Conservation (phyloP, 2,329 filamentous ascomycete species). For the Balansia obtecta region DNA sequence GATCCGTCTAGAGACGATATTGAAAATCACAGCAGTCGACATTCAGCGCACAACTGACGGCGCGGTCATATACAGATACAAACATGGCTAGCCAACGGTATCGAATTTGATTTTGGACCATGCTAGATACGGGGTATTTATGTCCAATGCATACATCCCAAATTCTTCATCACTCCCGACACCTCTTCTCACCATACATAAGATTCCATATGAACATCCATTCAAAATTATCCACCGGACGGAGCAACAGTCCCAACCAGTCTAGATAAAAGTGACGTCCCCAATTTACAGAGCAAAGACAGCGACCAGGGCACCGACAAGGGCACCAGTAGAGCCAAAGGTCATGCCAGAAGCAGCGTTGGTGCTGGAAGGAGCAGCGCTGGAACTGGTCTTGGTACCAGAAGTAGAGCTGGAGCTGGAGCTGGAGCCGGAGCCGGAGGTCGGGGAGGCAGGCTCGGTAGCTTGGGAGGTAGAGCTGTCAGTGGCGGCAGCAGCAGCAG, state of each 20-base stretch:
- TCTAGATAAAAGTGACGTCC: background rate
- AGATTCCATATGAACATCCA: background rate
- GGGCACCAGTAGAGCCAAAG: slow-evolving; percentile 25
- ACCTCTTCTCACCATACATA: background rate
- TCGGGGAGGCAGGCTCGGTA: slow-evolving; percentile 7
- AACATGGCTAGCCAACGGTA: background rate
- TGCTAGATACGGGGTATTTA: slow-evolving; percentile 1
- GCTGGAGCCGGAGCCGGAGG: no score
- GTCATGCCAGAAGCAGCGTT: slow-evolving; percentile 9
- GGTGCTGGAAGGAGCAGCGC: slow-evolving; percentile 10
- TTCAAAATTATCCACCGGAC: background rate
- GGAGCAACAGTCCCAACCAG: background rate
- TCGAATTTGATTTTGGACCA: background rate
- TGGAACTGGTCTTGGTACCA: slow-evolving; percentile 9
- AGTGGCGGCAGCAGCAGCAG: slow-evolving; percentile 3
- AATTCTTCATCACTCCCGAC: background rate
- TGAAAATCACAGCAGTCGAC: no score
- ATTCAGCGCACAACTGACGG: background rate
- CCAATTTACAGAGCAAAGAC: slow-evolving; percentile 35
- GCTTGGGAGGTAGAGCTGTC: slow-evolving; percentile 11
- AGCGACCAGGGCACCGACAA: slow-evolving; percentile 37
- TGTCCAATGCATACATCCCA: background rate
- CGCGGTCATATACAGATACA: no score
- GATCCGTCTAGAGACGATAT: no score
- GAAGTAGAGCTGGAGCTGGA: slow-evolving; percentile 14